Conservation (phyloP, 2,329 filamentous ascomycete genomes). For the Graphiopsis chlorocephala region DNA sequence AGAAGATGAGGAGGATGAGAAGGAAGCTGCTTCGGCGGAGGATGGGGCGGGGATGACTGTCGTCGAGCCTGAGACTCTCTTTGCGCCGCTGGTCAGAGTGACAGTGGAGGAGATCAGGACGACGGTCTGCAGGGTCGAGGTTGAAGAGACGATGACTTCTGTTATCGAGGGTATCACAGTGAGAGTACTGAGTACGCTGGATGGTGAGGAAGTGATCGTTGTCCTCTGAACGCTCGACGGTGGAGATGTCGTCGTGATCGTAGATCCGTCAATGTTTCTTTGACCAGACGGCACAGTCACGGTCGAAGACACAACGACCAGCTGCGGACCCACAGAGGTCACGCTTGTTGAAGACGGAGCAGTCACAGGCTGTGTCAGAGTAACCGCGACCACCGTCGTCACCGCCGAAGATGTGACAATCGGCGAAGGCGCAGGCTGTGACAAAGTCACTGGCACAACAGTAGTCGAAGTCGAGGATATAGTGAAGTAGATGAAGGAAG, state of each 20-base stretch:
- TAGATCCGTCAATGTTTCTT: neutral
- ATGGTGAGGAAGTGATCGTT: neutral
- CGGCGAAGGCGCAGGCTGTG: neutral
- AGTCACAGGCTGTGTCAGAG: neutral
- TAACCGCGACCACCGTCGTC: neutral
- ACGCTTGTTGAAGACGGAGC: neutral
- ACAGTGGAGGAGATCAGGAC: neutral
- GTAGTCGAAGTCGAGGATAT: neutral
- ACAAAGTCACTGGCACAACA: neutral
- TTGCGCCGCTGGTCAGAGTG: neutral
- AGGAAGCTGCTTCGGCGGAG: neutral
- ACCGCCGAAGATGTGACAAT: neutral
- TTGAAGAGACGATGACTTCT: neutral
- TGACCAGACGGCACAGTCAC: neutral
- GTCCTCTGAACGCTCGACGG: neutral
- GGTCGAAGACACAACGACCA: neutral
- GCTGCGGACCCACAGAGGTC: neutral
- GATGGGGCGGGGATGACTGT: neutral
- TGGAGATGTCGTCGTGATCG: neutral
- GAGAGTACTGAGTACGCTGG: neutral
- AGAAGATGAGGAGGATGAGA: neutral
- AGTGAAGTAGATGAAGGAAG: neutral
- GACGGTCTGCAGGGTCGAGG: neutral
- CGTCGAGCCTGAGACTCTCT: neutral
- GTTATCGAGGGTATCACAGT: neutral